Evolutionary conservation across 2,329 filamentous ascomycete genomes (phyloP).

Genomic region (Coleophoma cylindrospora): DNA sequence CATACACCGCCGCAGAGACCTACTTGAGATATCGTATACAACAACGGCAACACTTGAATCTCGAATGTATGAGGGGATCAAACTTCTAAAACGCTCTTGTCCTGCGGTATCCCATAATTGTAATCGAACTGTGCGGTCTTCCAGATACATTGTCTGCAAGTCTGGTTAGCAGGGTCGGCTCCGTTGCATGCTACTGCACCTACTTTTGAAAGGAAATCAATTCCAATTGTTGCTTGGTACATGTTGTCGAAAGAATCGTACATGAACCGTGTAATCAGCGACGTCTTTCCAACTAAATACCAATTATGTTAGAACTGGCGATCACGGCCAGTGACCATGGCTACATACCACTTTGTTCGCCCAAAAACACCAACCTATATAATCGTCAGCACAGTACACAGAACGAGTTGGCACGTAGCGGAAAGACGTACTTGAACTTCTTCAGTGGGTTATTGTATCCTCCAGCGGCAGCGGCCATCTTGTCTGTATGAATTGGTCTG

Average conservation of each 20-base stretch:
- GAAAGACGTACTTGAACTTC: constrained; percentile 91
- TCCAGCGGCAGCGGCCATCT: constrained; percentile 79
- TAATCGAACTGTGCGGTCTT: constrained; percentile 94
- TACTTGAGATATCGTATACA: constrained; percentile 96
- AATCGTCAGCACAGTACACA: constrained; percentile 13
- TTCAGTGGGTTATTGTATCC: constrained; percentile 99
- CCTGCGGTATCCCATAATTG: constrained; percentile 98
- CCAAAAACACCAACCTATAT: constrained; percentile 85
- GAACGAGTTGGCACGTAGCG: background rate
- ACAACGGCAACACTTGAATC: constrained; percentile 97
- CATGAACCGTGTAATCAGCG: constrained; percentile 98
- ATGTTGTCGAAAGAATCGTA: constrained; percentile 99
- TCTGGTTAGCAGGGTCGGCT: constrained; percentile 10
- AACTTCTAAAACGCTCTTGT: constrained; percentile 91
- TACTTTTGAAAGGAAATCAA: constrained; percentile 98
- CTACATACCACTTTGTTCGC: constrained; percentile 91
- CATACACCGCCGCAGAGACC: constrained; percentile 11
- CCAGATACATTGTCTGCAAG: constrained; percentile 91
- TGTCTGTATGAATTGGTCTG: constrained; percentile 25
- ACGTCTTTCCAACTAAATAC: constrained; percentile 90
- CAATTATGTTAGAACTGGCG: constrained; percentile 9
- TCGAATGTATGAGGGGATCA: constrained; percentile 98
- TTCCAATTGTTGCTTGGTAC: constrained; percentile 98
- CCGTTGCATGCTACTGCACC: constrained; percentile 13
- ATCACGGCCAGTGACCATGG: background rate